Evolutionary conservation across 192 early-diverging fungal genomes (phyloP).

Genomic region (Pecoramyces ruminantium): DNA sequence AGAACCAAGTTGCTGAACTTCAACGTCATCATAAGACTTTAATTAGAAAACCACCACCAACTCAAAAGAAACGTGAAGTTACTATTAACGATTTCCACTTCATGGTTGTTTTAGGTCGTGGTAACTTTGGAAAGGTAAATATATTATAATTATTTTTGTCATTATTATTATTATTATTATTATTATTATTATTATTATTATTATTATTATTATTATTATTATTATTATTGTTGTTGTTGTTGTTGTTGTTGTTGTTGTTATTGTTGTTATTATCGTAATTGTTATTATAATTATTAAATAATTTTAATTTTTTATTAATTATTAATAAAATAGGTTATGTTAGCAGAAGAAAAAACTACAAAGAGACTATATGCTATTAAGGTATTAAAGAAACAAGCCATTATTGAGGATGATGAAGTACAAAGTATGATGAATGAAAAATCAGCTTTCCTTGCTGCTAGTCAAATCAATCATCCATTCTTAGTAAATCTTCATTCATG

Average conservation of each 20-base stretch:
- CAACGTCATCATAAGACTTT: not conserved
- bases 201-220: too few species aligned
- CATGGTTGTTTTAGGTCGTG: constrained; percentile 85
- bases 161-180: too few species aligned
- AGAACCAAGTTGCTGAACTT: not conserved
- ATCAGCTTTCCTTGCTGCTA: constrained; percentile 81
- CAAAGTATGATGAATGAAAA: constrained; percentile 90
- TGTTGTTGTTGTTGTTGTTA: too few species aligned
- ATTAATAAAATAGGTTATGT: constrained; percentile 61
- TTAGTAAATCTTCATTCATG: constrained; percentile 89
- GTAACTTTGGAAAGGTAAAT: constrained; percentile 86
- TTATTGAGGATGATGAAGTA: constrained; percentile 96
- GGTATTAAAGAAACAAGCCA: constrained; percentile 94
- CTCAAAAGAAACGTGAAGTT: not conserved
- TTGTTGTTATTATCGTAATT: too few species aligned
- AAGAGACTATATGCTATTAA: constrained; percentile 91
- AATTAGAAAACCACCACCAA: not conserved
- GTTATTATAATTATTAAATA: too few species aligned
- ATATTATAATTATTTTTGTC: too few species aligned
- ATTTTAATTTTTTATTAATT: too few species aligned
- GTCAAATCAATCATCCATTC: constrained; percentile 82
- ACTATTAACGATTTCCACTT: constrained; percentile 76
- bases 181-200: too few species aligned
- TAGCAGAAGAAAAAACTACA: constrained; percentile 76
- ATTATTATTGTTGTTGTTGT: too few species aligned